Evolutionary conservation across 2,329 filamentous ascomycete genomes (phyloP), one percentile per base, ranked within the genome.

Genomic region (Waltergamsia citrina): DNA sequence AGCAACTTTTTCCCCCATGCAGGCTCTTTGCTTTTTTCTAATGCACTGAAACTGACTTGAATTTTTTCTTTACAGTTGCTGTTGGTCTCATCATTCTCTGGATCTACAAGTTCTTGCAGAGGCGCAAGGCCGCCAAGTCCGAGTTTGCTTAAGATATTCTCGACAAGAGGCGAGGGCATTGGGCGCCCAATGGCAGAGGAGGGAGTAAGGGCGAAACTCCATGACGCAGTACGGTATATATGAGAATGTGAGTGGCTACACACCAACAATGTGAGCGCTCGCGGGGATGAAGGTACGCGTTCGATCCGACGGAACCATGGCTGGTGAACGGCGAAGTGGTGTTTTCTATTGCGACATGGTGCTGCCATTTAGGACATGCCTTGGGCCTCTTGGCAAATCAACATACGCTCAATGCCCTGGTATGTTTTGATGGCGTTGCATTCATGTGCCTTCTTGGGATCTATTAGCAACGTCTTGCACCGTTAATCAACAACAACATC

Each of bases 101-200:
- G 37, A 23, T 59, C 39, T 41, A 46, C 49, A 60, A 54, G 50
- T 42, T 33, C 38, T 35, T 53, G 33, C 33, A 46, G 32, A 49
- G 45, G 36, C 54, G 54, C 48, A 56, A 49, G 48, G 53, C 51
- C 33, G 38, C 43, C 41, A 56, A 57, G 52, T 27, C 43, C 41
- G 35, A 43, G 33, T 38, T 20, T 18, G n/a, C 44, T 44, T 46
- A 51, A 29, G 11, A 25, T 9, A 7, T 8, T 14, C 18, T 12
- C 20, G 27, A 27, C 11, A 7, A 9, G 15, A 22, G 7, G 16
- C 29, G 29, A 21, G 34, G 14, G 18, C 18, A 25, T 18, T 14
- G 9, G 24, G 24, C 14, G 9, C 14, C 29, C 14, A 14, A 22
- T 22, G n/a, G 11, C 18, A 5, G 19, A 32, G 10, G n/a, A 18